These are phyloP conservation scores for Aspergillus saccharolyticus DNA, from an alignment of 495 filamentous ascomycete species.

Conservation along the genomic window DNA sequence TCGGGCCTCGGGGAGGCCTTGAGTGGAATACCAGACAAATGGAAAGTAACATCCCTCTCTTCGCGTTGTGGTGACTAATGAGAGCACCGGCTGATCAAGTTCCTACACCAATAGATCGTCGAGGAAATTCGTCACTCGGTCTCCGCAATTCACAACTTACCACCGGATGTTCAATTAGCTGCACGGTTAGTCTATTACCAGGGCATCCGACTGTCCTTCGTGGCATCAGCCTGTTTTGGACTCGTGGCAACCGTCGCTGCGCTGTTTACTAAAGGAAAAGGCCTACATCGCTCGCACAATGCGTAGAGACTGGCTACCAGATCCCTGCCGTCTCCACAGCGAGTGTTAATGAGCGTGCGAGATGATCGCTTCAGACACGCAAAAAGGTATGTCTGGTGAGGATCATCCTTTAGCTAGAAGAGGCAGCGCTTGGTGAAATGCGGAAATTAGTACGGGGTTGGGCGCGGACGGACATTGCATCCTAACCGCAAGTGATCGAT, in stretches of 20 bases:
- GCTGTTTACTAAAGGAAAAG: conserved; percentile 46
- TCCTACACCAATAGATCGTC: conserved; percentile 6
- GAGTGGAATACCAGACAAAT: conserved; percentile 59
- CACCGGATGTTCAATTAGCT: conserved; percentile 54
- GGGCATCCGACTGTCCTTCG: conserved; percentile 52
- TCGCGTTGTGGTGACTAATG: background rate
- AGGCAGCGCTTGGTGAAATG: background rate
- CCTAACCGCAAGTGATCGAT: background rate
- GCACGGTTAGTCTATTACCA: conserved; percentile 57
- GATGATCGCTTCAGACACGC: background rate
- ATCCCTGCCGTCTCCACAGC: background rate
- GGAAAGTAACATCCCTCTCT: conserved; percentile 52
- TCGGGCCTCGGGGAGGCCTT: conserved; percentile 52
- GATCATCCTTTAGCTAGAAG: background rate
- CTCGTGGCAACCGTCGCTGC: conserved; percentile 46
- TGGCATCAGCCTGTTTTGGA: conserved; percentile 48
- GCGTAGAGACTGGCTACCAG: background rate
- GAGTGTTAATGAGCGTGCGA: background rate
- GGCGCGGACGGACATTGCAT: background rate
- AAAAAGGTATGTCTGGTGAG: background rate
- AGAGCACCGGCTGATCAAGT: background rate
- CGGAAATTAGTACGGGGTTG: background rate
- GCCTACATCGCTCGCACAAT: conserved; percentile 23
- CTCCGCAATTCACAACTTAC: conserved; percentile 47
- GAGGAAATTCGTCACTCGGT: conserved; percentile 54